Evolutionary conservation across 2,329 filamentous ascomycete species (phyloP).

Genomic region (Ilyonectria robusta): DNA sequence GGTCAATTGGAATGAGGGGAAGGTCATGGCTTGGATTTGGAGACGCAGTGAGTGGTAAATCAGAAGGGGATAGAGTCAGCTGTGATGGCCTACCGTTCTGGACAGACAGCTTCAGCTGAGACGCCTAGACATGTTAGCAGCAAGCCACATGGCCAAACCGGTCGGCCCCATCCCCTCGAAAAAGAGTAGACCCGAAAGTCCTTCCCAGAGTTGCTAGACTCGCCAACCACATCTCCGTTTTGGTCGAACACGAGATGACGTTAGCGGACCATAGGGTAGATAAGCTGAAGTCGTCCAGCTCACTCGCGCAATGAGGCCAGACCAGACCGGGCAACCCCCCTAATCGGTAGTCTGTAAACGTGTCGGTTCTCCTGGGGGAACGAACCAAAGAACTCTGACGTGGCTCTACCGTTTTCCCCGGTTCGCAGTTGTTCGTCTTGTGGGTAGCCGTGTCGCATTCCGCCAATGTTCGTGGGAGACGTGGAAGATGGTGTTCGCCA

Average conservation of each 20-base stretch:
- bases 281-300: conserved; percentile 2
- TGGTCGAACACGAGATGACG: not conserved
- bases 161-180: not conserved
- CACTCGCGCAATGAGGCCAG: conserved; percentile 24
- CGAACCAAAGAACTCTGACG: conserved; percentile 17
- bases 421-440: conserved; percentile 28
- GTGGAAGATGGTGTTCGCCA: conserved; percentile 24
- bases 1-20: conserved; percentile 14
- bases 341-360: conserved; percentile 18
- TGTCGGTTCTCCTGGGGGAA: conserved; percentile 12
- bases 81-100: not conserved
- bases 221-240: not conserved
- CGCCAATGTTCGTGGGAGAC: conserved; percentile 24
- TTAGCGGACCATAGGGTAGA: not conserved
- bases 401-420: conserved; percentile 9
- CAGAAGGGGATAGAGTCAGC: not conserved
- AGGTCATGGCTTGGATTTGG: not conserved
- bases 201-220: not conserved
- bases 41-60: not conserved
- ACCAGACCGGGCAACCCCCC: conserved; percentile 6
- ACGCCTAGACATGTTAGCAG: not conserved
- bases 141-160: not conserved
- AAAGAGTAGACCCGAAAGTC: not conserved
- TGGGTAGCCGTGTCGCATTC: conserved; percentile 4
- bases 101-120: not conserved